Base-by-base conservation (phyloP, 805 yeast species). In the Priceomyces melissophilus region DNA sequence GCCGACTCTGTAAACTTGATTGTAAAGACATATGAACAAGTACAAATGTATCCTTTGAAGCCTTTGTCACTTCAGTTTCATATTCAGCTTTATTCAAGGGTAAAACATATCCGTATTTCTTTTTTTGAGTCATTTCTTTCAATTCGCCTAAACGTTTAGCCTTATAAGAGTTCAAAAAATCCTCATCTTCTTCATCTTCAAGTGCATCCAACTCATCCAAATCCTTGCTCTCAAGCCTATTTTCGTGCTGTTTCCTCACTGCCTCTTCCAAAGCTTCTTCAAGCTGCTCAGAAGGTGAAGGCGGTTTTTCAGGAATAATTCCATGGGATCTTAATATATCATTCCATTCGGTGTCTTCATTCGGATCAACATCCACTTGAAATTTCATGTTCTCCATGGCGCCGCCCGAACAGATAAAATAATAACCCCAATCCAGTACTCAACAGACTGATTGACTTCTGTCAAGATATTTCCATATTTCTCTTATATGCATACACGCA, bases 331-430 rank as follows among this genome's bases (percentile, higher is more conserved):
- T 73, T 34, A 93, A 73, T 49, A 93, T 89, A 62, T 93, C 99
- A 59, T 93, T 93, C 99, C 99, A 93, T 62, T 93, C 99, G 0
- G 99, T 93, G 60, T 93, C 99, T 63, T 93, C 99, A 46, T 78
- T 79, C 28, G 96, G 97, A 63, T 93, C 90, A 40, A 90, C 96
- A 63, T 89, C 87, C 37, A 89, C 89, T 49, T 82, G 87, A 40
- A 84, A 72, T 67, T 82, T 76, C 27, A 81, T 48, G 35, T 55
- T 37, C 15, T 42, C 40, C 51, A 47, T 49, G 30, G 8, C 43
- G 38, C 12, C 9, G 12, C 12, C 17, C 9, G 10, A 9, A 4
- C 10, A 7, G 5, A 14, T 11, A 14, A 14, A 16, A 16, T 13
- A 33, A 12, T 32, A 13, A 13, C 9, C 13, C 13, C 13, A n/a